Evolutionary conservation across 1,284 basidiomycete species (phyloP), one percentile per base, ranked within the genome.

Genomic region (Cryptococcus sp.): DNA sequence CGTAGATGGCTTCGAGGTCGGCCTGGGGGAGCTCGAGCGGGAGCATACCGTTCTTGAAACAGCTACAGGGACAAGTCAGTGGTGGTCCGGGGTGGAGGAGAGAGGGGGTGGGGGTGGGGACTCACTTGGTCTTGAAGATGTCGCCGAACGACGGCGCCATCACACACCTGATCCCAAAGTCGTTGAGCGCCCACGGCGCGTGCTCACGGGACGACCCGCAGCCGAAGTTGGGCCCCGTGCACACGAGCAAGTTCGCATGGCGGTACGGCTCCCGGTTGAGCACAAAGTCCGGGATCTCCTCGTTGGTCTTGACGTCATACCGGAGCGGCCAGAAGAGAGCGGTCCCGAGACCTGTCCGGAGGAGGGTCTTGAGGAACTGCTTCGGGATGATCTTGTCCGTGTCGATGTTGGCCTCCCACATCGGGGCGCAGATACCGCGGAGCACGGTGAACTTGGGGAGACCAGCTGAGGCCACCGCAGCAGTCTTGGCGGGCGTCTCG

Each of bases 311-410:
- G 4, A 86, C 85, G 70, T 94, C 85, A 71, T 86, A 88, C 47
- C 94, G 85, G 52, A 92, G 80, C 21, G 88, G 85, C 75, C 83
- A 90, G 81, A 97, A 97, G 53, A 96, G 80, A 13, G 89, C 91
- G 57, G 87, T 81, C n/a, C 89, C 89, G 53, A 97, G 83, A 52
- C 93, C 93, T 21, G 92, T 95, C 56, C 94, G 85, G 79, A 95
- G 92, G 64, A 97, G 79, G 5, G 92, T 95, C 80, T 96, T 97
- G 77, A 97, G 79, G 81, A 95, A 97, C 73, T 92, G 89, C 73
- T 94, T 94, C 5, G 93, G 94, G 70, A 96, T 95, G 75, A 97
- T 95, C 87, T 91, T 92, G 74, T 97, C 94, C 52, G 93, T 97
- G 77, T 97, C 93, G 62, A 96, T 87, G 72, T 97, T 97, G 68